These are phyloP conservation scores for Colletotrichum nymphaeae DNA, from an alignment of 2,329 filamentous ascomycete genomes.

Conservation along the genomic window DNA sequence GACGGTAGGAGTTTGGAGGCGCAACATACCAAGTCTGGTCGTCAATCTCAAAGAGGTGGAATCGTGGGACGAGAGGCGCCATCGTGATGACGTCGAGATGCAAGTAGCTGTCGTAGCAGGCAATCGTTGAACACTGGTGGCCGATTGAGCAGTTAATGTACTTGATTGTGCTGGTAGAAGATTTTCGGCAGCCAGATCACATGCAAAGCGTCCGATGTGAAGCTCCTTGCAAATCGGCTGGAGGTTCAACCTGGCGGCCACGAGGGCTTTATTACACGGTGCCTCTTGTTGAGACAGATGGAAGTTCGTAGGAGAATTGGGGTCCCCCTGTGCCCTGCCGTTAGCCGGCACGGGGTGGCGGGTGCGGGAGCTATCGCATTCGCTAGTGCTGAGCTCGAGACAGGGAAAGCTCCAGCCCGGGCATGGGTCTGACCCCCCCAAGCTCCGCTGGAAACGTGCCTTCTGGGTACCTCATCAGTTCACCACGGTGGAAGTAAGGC, in stretches of 20 bases:
- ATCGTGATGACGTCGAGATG: slow-evolving; percentile 44
- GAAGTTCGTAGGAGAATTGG: neutral
- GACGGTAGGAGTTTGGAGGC: slow-evolving; percentile 9
- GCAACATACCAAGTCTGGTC: slow-evolving; percentile 71
- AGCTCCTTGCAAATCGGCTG: too few species aligned
- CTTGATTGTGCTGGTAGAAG: neutral
- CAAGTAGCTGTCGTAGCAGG: neutral
- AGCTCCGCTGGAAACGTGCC: neutral
- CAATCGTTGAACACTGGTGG: neutral
- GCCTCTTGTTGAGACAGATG: slow-evolving; percentile 6
- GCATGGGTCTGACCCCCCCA: neutral
- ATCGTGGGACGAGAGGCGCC: slow-evolving; percentile 64
- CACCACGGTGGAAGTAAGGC: neutral
- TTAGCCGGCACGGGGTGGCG: slow-evolving; percentile 4
- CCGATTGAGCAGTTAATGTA: neutral
- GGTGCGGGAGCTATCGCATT: slow-evolving; percentile 9
- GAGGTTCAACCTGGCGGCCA: neutral
- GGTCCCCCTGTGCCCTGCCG: neutral
- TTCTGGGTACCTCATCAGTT: too few species aligned
- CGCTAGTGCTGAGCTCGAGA: neutral
- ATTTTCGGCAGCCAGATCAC: neutral
- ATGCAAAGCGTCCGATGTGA: slow-evolving; percentile 10
- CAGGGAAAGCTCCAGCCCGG: slow-evolving; percentile 16
- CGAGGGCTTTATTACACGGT: neutral
- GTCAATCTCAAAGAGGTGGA: slow-evolving; percentile 76